These are phyloP conservation scores for Limonomyces culmigenus DNA, from an alignment of 1,284 basidiomycete species.

Conservation along the genomic window DNA sequence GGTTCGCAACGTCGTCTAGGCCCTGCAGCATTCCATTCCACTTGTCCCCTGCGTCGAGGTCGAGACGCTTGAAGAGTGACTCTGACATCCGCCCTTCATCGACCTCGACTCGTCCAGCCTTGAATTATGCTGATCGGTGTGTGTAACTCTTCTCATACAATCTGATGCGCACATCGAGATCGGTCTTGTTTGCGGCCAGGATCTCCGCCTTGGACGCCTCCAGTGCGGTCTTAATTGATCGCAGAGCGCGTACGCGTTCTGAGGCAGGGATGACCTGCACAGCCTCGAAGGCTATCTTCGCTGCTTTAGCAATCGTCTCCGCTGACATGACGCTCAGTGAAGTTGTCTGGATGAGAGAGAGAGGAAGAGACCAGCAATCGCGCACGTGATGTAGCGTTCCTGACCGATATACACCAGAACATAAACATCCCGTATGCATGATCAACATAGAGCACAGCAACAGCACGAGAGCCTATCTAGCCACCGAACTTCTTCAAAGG, in stretches of 20 bases:
- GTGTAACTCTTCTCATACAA: neutral
- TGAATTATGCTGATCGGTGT: slow-evolving; percentile 2
- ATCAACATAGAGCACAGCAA: too few species aligned
- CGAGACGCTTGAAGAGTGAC: slow-evolving; percentile 74
- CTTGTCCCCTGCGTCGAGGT: slow-evolving; percentile 75
- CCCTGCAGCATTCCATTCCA: slow-evolving; percentile 92
- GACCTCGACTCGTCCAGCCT: slow-evolving; percentile 70
- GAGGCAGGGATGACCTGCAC: slow-evolving; percentile 62
- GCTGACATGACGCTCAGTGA: too few species aligned
- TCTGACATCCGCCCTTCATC: slow-evolving; percentile 70
- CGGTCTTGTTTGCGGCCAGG: slow-evolving; percentile 62
- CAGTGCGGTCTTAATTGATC: slow-evolving; percentile 53
- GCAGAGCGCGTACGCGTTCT: slow-evolving; percentile 58
- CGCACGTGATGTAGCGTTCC: too few species aligned
- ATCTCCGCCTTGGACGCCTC: slow-evolving; percentile 48
- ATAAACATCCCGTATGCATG: too few species aligned
- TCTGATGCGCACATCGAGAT: slow-evolving; percentile 44
- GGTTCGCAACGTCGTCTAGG: slow-evolving; percentile 68
- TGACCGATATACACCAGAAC: too few species aligned
- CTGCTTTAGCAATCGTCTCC: slow-evolving; percentile 47
- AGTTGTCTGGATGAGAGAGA: too few species aligned
- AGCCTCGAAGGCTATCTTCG: slow-evolving; percentile 70
- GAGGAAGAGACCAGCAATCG: too few species aligned
- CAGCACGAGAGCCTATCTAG: too few species aligned
- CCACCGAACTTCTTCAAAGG: slow-evolving; percentile 61